Base-by-base conservation (phyloP, 352 stramenopile genomes). In the Phytophthora cactorum region DNA sequence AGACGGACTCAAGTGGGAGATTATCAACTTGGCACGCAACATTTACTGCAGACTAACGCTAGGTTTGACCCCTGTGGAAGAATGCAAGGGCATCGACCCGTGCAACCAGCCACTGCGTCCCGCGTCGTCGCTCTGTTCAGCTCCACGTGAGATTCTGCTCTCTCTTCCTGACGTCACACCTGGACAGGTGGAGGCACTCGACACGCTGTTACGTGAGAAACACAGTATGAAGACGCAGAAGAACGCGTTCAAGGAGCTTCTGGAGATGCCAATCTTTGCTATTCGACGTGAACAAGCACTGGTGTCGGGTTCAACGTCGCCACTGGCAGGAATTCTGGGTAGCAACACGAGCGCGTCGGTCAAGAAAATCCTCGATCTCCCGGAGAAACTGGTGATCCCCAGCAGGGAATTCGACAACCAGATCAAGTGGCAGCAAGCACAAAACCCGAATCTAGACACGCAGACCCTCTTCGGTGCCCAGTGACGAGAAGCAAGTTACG, bases 181-280 rank as follows among this genome's bases (percentile, higher is more conserved):
- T 12, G 38, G 54, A 3, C 74, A 82, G 5, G 59, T 94, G 8
- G 83, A 81, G 15, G 66, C 70, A 4, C 71, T 88, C 0, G 86
- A 94, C 14, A 67, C 55, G 25, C 64, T 86, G 17, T 50, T 94
- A 50, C 82, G 86, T 28, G 75, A 87, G 58, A 91, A 92, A 43
- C 82, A 90, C 63, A 94, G 86, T 43, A 75, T 88, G 44, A 94
- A 94, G 62, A 90, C 81, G 22, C 86, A 94, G 59, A 94, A 94
- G 72, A 94, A 92, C 56, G 79, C 80, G 8, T 79, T 94, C 63
- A 94, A 92, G 59, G 86, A 94, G 68, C 70, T 94, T 8, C 52
- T 94, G 7, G 86, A 94, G 56, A 77, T 74, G 46, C 84, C 84
- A 5, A 84, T 92, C 56, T 63, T 91, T 32, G 79, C 81, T 1